phyloP scores from a whole-genome alignment of 148 eudicot species.

The Cornus florida region DNA sequence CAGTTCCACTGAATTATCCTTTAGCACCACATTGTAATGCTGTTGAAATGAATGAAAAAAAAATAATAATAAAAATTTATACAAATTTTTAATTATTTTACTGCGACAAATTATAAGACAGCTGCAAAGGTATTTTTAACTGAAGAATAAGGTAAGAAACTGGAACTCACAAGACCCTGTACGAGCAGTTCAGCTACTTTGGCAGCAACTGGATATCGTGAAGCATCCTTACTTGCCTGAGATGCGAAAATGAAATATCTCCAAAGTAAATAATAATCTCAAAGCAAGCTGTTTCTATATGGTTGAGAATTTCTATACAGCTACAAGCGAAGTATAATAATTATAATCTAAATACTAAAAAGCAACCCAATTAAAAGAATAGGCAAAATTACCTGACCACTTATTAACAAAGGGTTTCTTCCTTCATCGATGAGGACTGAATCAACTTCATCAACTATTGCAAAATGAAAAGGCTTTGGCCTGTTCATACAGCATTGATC shows the following conservation, averaged over 20 bases:
- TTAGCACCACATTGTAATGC: constrained; percentile 91
- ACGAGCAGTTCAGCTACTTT: constrained; percentile 93
- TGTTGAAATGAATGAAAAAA: constrained; percentile 22
- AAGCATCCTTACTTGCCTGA: constrained; percentile 88
- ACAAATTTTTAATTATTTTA: background rate
- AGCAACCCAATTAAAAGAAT: background rate
- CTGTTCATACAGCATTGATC: constrained; percentile 33
- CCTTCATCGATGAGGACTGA: constrained; percentile 99
- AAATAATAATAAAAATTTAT: background rate
- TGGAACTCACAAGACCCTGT: constrained; percentile 63
- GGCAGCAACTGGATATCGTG: constrained; percentile 96
- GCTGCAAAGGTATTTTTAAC: background rate
- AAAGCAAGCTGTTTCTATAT: background rate
- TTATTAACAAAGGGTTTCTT: constrained; percentile 89
- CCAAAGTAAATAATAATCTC: background rate
- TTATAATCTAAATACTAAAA: background rate
- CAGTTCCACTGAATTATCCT: constrained; percentile 92
- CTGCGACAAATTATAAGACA: background rate
- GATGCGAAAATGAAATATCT: constrained; percentile 9
- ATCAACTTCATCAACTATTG: constrained; percentile 97
- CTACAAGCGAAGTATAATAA: background rate
- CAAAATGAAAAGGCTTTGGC: constrained; percentile 99
- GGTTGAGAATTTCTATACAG: background rate
- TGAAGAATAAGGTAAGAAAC: constrained; percentile 5
- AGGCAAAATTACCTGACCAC: constrained; percentile 70